Evolutionary conservation across 768 basidiomycete species (phyloP).

Genomic region (Suillus luteus): DNA sequence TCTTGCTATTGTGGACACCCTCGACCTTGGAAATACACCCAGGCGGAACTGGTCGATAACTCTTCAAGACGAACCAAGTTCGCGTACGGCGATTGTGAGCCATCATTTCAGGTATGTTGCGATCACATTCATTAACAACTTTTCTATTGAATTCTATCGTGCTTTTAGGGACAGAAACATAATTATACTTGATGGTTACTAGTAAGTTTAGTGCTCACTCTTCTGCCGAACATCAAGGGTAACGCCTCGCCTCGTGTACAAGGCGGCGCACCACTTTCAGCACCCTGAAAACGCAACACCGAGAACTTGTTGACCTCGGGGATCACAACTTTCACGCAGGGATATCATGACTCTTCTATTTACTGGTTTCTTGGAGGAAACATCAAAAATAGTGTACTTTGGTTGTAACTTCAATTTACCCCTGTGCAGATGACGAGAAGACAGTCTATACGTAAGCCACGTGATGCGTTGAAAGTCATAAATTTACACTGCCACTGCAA

Average conservation of each 20-base stretch:
- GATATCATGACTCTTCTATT: conserved; percentile 24
- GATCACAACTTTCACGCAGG: conserved; percentile 23
- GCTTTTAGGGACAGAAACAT: conserved; percentile 31
- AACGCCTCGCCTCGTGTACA: conserved; percentile 19
- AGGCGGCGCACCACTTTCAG: not conserved
- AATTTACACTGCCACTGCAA: conserved; percentile 10
- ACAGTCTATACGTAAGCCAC: not conserved
- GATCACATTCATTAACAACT: conserved; percentile 28
- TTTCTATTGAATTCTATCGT: conserved; percentile 36
- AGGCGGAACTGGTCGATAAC: conserved; percentile 52
- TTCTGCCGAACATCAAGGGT: not conserved
- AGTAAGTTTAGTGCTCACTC: conserved; percentile 19
- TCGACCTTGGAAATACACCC: conserved; percentile 42
- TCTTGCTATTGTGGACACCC: conserved; percentile 35
- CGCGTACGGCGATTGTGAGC: conserved; percentile 40
- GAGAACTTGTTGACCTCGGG: conserved; percentile 21
- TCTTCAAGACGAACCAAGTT: conserved; percentile 37
- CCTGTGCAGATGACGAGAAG: conserved; percentile 6
- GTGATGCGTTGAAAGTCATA: conserved; percentile 1
- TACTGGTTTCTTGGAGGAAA: not conserved
- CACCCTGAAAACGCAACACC: conserved; percentile 16
- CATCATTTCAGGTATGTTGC: conserved; percentile 29
- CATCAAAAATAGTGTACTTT: too few relatives aligned
- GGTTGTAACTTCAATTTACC: not conserved
- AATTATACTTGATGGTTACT: conserved; percentile 19